These are phyloP conservation scores for Saprolegnia parasitica DNA, from an alignment of 352 stramenopile species.

Conservation along the genomic window DNA sequence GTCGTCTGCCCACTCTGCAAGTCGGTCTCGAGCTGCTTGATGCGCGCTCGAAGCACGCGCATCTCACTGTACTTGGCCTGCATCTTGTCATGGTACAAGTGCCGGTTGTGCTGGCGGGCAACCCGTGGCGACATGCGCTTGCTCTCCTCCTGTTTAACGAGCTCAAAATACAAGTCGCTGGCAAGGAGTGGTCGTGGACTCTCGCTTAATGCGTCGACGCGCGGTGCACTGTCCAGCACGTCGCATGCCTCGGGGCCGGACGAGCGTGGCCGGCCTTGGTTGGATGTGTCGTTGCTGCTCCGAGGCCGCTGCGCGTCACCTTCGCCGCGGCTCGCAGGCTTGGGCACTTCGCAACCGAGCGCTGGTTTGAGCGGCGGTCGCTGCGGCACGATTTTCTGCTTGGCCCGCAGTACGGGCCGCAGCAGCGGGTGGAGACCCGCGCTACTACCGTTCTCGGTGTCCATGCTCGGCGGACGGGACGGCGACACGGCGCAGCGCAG, in stretches of 20 bases:
- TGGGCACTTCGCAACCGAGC: background rate
- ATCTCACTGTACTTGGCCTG: conserved; percentile 63
- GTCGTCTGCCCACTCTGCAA: conserved; percentile 31
- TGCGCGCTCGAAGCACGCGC: conserved; percentile 46
- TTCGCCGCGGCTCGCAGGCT: conserved; percentile 18
- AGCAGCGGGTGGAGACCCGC: background rate
- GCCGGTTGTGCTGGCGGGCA: background rate
- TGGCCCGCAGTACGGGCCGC: conserved; percentile 14
- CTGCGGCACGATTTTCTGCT: conserved; percentile 8
- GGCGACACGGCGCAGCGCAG: conserved; percentile 7
- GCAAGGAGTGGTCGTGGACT: background rate
- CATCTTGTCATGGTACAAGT: conserved; percentile 68
- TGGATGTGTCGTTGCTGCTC: background rate
- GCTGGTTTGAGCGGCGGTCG: conserved; percentile 1
- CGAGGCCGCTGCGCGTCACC: background rate
- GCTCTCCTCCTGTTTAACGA: background rate
- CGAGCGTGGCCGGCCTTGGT: conserved; percentile 19
- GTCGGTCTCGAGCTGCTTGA: conserved; percentile 45
- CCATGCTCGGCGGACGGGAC: background rate
- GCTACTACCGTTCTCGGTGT: background rate
- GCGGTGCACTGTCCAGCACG: background rate
- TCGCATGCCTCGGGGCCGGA: background rate
- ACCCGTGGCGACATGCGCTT: background rate
- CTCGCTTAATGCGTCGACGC: background rate
- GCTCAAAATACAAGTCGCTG: conserved; percentile 24